Evolutionary conservation across 2,329 filamentous ascomycete genomes (phyloP), one percentile per base, ranked within the genome.

Genomic region (Verticillium nonalfalfae): DNA sequence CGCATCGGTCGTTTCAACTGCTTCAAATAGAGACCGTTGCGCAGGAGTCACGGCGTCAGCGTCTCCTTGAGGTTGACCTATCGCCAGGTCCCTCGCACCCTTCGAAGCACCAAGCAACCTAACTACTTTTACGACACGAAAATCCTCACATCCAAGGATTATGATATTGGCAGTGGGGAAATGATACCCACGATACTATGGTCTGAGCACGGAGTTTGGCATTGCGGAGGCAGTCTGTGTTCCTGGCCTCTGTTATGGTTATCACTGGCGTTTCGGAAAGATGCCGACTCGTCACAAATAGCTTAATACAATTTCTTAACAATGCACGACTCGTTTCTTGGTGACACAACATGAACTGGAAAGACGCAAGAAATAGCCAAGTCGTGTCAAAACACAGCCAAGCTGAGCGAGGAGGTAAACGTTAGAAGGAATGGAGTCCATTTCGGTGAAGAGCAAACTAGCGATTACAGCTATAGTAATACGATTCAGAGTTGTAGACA

Each of bases 1-100:
- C 78, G 77, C 58, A 71, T 81, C 52, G 78, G 79, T 63, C 76
- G 73, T 55, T 82, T 81, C 69, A 80, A 75, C 74, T 84, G 81
- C 72, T 84, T 84, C 75, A 78, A 60, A 55, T 66, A 66, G 64
- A 35, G 60, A 21, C 45, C n/a, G 45, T 52, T 31, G 54, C 26
- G 34, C 54, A 15, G 5, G 14, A 14, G 31, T 11, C 45, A 11
- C 45, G 18, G 54, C 26, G 54, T 35, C 54, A 56, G 5, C 13
- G 26, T 56, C 31, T n/a, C 54, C 54, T 14, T 56, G 13, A n/a
- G 26, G 26, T 34, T 18, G 33, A n/a, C 54, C 26, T 31, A 31
- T 31, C 26, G 26, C 26, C 26, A 31, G 26, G 26, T 31, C 26
- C 26, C 26, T 31, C 26, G 26, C 26, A 31, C 26, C 26, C 26